Conservation (phyloP, 352 stramenopile species). For the Globisporangium cystogenes region DNA sequence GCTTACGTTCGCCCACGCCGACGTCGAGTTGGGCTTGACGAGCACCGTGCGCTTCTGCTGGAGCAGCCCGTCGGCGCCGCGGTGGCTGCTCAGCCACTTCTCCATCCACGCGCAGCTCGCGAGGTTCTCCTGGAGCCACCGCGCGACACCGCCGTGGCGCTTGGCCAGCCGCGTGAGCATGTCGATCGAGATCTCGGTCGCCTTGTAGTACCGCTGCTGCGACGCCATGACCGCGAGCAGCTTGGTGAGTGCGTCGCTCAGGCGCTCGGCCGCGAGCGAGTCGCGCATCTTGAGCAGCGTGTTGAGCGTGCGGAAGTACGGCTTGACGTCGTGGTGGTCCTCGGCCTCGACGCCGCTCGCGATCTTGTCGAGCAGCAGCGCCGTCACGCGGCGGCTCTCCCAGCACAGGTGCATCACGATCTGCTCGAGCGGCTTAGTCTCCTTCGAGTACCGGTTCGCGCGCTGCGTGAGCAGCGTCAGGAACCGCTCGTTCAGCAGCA, state of each 20-base stretch:
- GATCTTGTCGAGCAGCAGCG: slow-evolving; percentile 55
- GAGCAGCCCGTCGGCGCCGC: slow-evolving; percentile 53
- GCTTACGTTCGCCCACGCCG: slow-evolving; percentile 68
- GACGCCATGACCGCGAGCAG: slow-evolving; percentile 76
- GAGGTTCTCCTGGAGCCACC: slow-evolving; percentile 65
- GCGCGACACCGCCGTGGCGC: slow-evolving; percentile 49
- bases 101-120: slow-evolving; percentile 75
- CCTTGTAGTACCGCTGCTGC: slow-evolving; percentile 85
- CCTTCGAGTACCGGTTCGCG: slow-evolving; percentile 64
- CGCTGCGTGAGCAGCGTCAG: slow-evolving; percentile 70
- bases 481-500: slow-evolving; percentile 73
- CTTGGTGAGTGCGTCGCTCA: slow-evolving; percentile 66
- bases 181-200: slow-evolving; percentile 79
- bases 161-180: slow-evolving; percentile 84
- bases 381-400: slow-evolving; percentile 60
- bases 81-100: slow-evolving; percentile 73
- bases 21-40: slow-evolving; percentile 83
- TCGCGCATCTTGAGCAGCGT: slow-evolving; percentile 76
- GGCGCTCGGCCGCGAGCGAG: slow-evolving; percentile 48
- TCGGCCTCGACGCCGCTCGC: slow-evolving; percentile 70
- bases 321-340: slow-evolving; percentile 84
- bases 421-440: slow-evolving; percentile 76
- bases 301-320: slow-evolving; percentile 86
- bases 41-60: slow-evolving; percentile 75
- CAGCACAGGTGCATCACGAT: slow-evolving; percentile 76